Evolutionary conservation across 345 rosid genomes (phyloP).

Genomic region (Rhizophora mangle): DNA sequence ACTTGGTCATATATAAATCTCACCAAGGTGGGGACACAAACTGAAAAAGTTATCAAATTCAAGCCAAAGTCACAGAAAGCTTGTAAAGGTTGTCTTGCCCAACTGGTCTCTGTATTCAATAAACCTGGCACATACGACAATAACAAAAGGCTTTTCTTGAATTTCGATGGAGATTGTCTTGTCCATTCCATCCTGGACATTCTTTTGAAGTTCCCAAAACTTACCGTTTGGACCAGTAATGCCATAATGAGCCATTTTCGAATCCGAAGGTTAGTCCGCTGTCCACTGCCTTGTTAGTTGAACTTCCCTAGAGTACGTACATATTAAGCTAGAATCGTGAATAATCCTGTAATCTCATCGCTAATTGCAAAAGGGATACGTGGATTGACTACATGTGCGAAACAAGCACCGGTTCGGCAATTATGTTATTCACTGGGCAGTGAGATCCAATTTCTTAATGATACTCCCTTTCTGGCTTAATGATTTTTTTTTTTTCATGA

Average conservation of each 20-base stretch:
- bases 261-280: not conserved
- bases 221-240: not conserved
- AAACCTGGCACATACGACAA: not conserved
- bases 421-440: not conserved
- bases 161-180: conserved; percentile 4
- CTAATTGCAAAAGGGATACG: not conserved
- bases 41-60: conserved; percentile 8
- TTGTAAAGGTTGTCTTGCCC: not conserved
- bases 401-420: conserved; percentile 12
- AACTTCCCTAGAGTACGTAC: not conserved
- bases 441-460: not conserved
- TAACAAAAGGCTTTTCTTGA: too few relatives aligned
- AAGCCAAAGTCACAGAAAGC: not conserved
- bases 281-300: not conserved
- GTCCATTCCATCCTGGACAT: conserved; percentile 9
- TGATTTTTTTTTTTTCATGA: too few relatives aligned
- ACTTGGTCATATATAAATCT: not conserved
- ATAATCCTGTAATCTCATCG: too few relatives aligned
- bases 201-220: conserved; percentile 1
- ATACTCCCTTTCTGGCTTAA: too few relatives aligned
- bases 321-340: too few relatives aligned
- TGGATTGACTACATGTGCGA: not conserved
- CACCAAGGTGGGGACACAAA: conserved; percentile 5
- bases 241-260: not conserved
- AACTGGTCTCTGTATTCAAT: not conserved